Evolutionary conservation across 2,329 filamentous ascomycete genomes (phyloP), one percentile per base, ranked within the genome.

Genomic region (Claviceps sp.): DNA sequence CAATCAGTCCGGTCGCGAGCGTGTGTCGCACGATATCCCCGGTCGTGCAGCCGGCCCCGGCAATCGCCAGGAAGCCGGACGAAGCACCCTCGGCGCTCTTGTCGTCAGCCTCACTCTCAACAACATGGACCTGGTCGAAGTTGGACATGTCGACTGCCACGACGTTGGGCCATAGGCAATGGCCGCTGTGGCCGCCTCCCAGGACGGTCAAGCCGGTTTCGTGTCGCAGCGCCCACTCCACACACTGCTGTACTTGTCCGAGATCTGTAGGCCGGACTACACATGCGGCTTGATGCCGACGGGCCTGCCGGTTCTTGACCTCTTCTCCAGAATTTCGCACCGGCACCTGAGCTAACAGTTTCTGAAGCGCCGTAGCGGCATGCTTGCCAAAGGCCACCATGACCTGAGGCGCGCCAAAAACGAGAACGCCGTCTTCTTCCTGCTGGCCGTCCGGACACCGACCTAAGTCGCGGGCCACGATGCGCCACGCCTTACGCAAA

Each of bases 161-260:
- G 16, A 78, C 68, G 49, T 73, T 70, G 2, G 74, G 61, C 69
- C 64, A 66, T 44, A 79, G 55, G 60, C 79, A 83, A 49, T 84
- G 76, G 6, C 72, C 76, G 56, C 79, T 78, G 58, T 84, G 80
- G 14, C 80, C 69, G 0, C 81, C 80, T 6, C 78, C 73, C 17
- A 83, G 14, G 26, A 83, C 62, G 0, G 47, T 42, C 47, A 49
- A 23, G 42, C 71, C 58, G 1, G 68, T 26, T 0, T 52, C 51
- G 50, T 78, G 37, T 11, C 20, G 22, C 14, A 49, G 39, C 56
- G 79, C 78, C 80, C 78, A 83, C 58, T 42, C 59, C 49, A 82
- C 71, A 55, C 79, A 82, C 3, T 68, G 46, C 57, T 80, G 78
- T 42, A 84, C 58, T 0, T 82, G 71, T 39, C 16, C 37, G 23